A percentile compares a stretch with the other conserved stretches of the same genome.
phyloP scores from a whole-genome alignment of 345 rosid species.

The Pseudoturritis turrita region DNA sequence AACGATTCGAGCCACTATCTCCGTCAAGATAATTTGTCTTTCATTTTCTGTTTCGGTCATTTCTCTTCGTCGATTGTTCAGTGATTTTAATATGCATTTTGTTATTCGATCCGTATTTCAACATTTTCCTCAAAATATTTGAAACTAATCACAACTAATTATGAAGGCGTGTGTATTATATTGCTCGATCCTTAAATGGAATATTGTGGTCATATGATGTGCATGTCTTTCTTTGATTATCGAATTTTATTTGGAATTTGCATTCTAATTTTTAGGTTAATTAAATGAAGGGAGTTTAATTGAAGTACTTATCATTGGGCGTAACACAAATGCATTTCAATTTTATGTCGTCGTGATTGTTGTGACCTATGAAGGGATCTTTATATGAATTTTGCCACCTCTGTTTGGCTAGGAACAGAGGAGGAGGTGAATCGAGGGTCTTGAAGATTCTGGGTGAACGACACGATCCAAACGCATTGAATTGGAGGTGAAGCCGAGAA shows the following conservation, averaged over 20 bases:
- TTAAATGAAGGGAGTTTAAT: background rate
- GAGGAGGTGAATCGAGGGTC: conserved; percentile 41
- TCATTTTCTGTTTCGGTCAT: background rate
- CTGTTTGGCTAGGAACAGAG: conserved; percentile 51
- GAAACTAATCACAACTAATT: background rate
- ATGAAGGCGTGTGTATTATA: background rate
- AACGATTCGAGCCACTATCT: conserved; percentile 50
- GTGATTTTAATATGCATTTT: conserved; percentile 12
- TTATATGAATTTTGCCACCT: background rate
- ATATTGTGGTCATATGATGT: background rate
- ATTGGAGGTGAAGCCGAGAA: too few relatives aligned
- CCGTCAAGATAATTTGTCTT: conserved; percentile 45
- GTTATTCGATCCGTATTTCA: conserved; percentile 9
- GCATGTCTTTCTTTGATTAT: background rate
- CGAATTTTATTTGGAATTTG: background rate
- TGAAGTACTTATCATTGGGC: too few relatives aligned
- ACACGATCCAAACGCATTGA: conserved; percentile 57
- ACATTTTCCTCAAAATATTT: background rate
- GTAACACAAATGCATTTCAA: background rate
- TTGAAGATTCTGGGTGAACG: conserved; percentile 52
- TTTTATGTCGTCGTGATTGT: background rate
- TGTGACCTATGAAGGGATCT: background rate
- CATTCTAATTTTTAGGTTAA: background rate
- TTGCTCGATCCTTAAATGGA: background rate
- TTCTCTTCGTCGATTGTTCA: background rate